These are phyloP conservation scores for Leptographium galeiforme DNA, from an alignment of 2,329 filamentous ascomycete genomes.

Conservation along the genomic window DNA sequence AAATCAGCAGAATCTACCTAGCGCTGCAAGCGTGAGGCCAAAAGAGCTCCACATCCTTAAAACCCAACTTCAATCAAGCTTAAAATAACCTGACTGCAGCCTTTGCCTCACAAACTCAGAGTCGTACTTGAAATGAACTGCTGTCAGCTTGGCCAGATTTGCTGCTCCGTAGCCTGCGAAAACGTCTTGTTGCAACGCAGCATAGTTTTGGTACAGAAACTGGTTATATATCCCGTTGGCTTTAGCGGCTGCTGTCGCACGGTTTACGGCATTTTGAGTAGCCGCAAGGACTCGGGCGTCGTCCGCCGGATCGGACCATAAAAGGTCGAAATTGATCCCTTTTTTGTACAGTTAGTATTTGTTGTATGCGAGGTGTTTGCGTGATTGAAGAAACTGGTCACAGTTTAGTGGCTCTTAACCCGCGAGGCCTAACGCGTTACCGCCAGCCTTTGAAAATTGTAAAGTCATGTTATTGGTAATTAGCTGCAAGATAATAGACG, in stretches of 20 bases:
- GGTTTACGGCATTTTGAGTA: conserved; percentile 10
- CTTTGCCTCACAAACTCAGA: conserved; percentile 20
- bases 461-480: conserved; percentile 16
- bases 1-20: no score
- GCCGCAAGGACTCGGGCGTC: conserved; percentile 18
- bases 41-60: no score
- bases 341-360: background rate
- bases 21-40: no score
- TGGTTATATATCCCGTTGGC: conserved; percentile 17
- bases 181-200: conserved; percentile 23
- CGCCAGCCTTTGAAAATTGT: conserved; percentile 22
- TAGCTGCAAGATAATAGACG: conserved; percentile 7
- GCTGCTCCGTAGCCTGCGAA: conserved; percentile 23
- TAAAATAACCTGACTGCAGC: conserved; percentile 18
- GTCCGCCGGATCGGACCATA: conserved; percentile 14
- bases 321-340: conserved; percentile 11
- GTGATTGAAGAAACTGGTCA: background rate
- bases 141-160: conserved; percentile 20
- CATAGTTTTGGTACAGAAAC: conserved; percentile 31
- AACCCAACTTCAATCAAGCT: background rate
- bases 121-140: conserved; percentile 20
- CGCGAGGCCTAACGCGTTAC: conserved; percentile 26
- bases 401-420: conserved; percentile 1
- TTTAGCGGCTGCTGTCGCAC: conserved; percentile 16
- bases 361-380: background rate